A percentile compares a stretch with the other conserved stretches of the same genome.
These are phyloP conservation scores for Sporothrix pallida DNA, from an alignment of 2,329 filamentous ascomycete species.

Conservation along the genomic window DNA sequence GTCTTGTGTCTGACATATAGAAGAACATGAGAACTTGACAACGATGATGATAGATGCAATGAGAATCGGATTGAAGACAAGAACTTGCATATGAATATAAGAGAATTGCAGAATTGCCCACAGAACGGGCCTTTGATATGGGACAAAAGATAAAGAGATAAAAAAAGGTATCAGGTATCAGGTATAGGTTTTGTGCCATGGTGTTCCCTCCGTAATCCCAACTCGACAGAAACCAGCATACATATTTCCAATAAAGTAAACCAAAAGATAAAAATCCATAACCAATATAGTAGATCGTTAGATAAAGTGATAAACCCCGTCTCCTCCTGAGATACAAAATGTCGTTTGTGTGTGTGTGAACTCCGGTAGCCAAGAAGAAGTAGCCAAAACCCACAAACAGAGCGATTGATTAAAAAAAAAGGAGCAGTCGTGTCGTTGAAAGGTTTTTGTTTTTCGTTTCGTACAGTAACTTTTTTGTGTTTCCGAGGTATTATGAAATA, in stretches of 20 bases:
- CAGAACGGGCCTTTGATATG: slow-evolving; percentile 16
- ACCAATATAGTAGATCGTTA: slow-evolving; percentile 4
- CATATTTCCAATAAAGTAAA: slow-evolving; percentile 1
- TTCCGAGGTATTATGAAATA: slow-evolving; percentile 14
- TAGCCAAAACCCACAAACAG: neutral
- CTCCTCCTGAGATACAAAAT: neutral
- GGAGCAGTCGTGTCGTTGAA: neutral
- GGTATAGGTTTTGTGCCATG: slow-evolving; percentile 1
- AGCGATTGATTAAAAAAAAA: neutral
- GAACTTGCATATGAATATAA: neutral
- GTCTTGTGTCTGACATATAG: too few species aligned
- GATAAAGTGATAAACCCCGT: neutral
- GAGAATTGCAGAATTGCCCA: neutral
- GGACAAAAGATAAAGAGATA: too few species aligned
- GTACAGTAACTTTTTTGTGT: slow-evolving; percentile 20
- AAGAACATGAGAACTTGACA: neutral
- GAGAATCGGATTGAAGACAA: neutral
- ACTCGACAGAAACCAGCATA: slow-evolving; percentile 15
- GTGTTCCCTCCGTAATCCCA: slow-evolving; percentile 4
- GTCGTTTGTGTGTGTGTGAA: slow-evolving; percentile 10
- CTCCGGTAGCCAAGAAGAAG: neutral
- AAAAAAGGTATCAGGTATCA: slow-evolving; percentile 14
- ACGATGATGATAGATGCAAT: neutral
- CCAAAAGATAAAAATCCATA: neutral
- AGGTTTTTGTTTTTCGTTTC: neutral